Evolutionary conservation across 306 rosid species (phyloP).

Genomic region (Prunus persica): Prunus_persica_NCBIv2 NC_034010.1:20422001-20422500

Average conservation of each 20-base stretch:
- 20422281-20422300: neutral
- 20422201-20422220: neutral
- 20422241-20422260: no score
- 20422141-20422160: slow-evolving; percentile 53
- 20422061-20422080: slow-evolving; percentile 73
- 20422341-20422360: no score
- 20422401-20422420: neutral
- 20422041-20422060: slow-evolving; percentile 62
- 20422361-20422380: no score
- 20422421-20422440: neutral
- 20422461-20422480: neutral
- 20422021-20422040: slow-evolving; percentile 72
- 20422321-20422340: no score
- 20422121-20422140: slow-evolving; percentile 61
- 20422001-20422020: slow-evolving; percentile 48
- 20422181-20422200: neutral
- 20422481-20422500: no score
- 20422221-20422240: neutral
- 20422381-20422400: neutral
- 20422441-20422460: neutral
- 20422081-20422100: slow-evolving; percentile 73
- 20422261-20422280: no score
- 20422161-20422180: slow-evolving; percentile 56
- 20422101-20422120: slow-evolving; percentile 59
- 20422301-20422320: no score